These are phyloP conservation scores for Sporothrix inflata DNA, from an alignment of 2,329 filamentous ascomycete genomes.

Conservation along the genomic window DNA sequence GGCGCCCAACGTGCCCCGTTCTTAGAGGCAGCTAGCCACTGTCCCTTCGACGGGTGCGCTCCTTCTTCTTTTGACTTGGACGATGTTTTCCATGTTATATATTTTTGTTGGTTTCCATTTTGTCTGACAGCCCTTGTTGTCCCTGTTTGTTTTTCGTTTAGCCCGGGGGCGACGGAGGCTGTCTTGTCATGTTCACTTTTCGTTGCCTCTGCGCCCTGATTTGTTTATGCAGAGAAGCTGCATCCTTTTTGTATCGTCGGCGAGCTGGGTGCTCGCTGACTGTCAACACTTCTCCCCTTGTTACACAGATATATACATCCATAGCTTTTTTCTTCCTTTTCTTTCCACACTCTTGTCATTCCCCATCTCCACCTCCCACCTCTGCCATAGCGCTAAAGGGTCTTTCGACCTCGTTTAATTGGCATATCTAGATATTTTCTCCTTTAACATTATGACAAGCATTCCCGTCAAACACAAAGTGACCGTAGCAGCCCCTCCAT, in stretches of 20 bases:
- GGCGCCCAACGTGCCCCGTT: conserved; percentile 20
- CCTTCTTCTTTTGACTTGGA: background rate
- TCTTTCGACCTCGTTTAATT: background rate
- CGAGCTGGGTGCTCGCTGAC: background rate
- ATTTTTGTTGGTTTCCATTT: background rate
- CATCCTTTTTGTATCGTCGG: background rate
- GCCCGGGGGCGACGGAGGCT: background rate
- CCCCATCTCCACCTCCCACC: background rate
- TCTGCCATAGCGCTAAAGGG: background rate
- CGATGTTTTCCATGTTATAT: background rate
- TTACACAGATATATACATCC: conserved; percentile 11
- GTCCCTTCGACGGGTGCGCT: background rate
- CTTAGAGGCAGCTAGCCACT: background rate
- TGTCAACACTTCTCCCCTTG: background rate
- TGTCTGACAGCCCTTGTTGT: background rate
- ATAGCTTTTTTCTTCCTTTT: background rate
- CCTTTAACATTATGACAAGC: background rate
- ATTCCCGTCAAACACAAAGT: background rate
- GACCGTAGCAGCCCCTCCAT: background rate
- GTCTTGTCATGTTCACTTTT: background rate
- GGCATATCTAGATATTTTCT: background rate
- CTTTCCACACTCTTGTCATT: background rate
- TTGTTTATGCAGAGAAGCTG: background rate
- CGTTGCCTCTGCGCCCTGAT: background rate
- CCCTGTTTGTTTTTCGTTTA: background rate